phyloP scores from a whole-genome alignment of 176 grass and related monocot genomes.

The Avena insularis region DNA sequence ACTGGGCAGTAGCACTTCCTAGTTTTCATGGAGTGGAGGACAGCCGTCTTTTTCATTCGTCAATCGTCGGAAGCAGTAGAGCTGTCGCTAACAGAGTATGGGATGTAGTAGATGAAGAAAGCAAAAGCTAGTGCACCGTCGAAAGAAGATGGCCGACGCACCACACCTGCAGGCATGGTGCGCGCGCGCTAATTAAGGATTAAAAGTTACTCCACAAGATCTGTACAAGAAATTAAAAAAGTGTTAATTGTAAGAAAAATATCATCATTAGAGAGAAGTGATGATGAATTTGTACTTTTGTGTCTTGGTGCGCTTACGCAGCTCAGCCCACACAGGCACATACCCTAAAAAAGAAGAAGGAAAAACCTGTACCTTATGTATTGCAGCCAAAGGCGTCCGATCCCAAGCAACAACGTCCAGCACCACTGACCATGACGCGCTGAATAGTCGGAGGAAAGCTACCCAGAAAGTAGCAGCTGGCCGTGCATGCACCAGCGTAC shows the following conservation, averaged over 20 bases:
- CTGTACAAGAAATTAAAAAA: too few species aligned
- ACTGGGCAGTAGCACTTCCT: too few species aligned
- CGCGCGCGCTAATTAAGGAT: neutral
- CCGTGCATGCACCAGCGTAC: neutral
- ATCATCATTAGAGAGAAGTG: too few species aligned
- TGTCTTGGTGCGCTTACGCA: too few species aligned
- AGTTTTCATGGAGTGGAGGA: too few species aligned
- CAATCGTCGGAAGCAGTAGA: neutral
- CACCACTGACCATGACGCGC: neutral
- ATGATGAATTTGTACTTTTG: too few species aligned
- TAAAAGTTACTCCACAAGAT: neutral
- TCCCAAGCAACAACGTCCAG: neutral
- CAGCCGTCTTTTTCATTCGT: too few species aligned
- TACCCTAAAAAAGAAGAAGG: too few species aligned
- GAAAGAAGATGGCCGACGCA: neutral
- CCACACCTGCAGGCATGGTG: neutral
- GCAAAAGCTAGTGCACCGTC: neutral
- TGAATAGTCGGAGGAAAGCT: too few species aligned
- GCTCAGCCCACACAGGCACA: too few species aligned
- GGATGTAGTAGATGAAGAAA: neutral
- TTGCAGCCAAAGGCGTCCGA: neutral
- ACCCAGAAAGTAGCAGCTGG: neutral
- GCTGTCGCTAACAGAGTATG: neutral
- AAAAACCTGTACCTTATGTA: neutral
- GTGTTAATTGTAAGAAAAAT: too few species aligned